phyloP scores from a whole-genome alignment of 1,139 yeast species.

The Scheffersomyces segobiensis region DNA sequence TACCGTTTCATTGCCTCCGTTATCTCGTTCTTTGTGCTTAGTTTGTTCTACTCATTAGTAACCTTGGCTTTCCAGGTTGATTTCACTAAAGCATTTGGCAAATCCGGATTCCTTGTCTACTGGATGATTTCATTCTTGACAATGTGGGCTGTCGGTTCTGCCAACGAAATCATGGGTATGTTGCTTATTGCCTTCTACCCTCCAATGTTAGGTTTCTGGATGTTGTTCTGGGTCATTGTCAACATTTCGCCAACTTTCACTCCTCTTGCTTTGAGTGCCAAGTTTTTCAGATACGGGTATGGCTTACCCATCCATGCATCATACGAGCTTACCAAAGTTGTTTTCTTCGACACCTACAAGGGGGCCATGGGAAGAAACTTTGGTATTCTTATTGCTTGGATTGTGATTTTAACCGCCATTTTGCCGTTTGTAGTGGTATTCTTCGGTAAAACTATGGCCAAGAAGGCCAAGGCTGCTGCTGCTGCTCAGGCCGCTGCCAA shows the following conservation, averaged over 20 bases:
- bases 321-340: slow-evolving; percentile 37
- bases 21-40: slow-evolving; percentile 33
- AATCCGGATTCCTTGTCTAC: slow-evolving; percentile 43
- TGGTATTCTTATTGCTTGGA: slow-evolving; percentile 38
- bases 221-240: slow-evolving; percentile 40
- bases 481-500: neutral
- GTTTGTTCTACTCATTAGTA: slow-evolving; percentile 40
- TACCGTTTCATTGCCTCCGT: slow-evolving; percentile 33
- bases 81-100: slow-evolving; percentile 39
- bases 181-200: slow-evolving; percentile 31
- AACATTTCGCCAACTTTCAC: slow-evolving; percentile 41
- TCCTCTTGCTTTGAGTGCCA: slow-evolving; percentile 35
- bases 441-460: slow-evolving; percentile 29
- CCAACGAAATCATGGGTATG: slow-evolving; percentile 42
- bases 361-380: slow-evolving; percentile 39
- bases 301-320: slow-evolving; percentile 42
- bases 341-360: slow-evolving; percentile 37
- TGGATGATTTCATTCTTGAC: slow-evolving; percentile 46
- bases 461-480: slow-evolving; percentile 19
- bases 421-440: slow-evolving; percentile 42
- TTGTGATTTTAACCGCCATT: slow-evolving; percentile 26
- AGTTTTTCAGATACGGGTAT: slow-evolving; percentile 38
- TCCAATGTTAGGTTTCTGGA: slow-evolving; percentile 45
- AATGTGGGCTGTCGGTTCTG: slow-evolving; percentile 45
- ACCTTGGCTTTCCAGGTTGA: slow-evolving; percentile 46